Conservation (phyloP, 2,329 filamentous ascomycete genomes). For the Gnomoniopsis sp. region DNA sequence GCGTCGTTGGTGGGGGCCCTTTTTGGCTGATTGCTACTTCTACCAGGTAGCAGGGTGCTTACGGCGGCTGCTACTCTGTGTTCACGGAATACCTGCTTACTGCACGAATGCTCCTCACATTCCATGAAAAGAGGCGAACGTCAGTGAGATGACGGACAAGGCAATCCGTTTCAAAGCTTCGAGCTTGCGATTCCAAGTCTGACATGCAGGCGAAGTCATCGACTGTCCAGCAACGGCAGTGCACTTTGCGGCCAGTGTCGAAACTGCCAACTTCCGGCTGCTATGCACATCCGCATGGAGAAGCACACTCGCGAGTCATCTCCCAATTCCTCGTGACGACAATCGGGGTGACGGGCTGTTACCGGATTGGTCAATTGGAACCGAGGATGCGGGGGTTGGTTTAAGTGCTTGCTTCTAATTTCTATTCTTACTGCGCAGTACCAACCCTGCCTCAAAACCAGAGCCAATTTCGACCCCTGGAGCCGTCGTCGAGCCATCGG, state of each 20-base stretch:
- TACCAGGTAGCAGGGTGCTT: no score
- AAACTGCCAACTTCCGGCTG: neutral
- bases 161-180: neutral
- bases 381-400: neutral
- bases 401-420: constrained; percentile 14
- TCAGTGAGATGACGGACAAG: constrained; percentile 6
- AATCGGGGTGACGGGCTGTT: neutral
- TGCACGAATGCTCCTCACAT: neutral
- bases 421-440: neutral
- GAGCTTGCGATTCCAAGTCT: neutral
- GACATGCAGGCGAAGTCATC: neutral
- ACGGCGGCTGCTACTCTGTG: no score
- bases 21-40: no score
- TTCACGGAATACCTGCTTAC: neutral
- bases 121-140: neutral
- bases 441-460: neutral
- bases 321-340: neutral
- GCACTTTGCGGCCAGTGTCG: neutral
- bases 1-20: no score
- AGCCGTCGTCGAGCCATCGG: neutral
- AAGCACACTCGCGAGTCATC: neutral
- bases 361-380: constrained; percentile 10
- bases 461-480: neutral
- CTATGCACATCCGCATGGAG: neutral
- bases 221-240: neutral